Base-by-base conservation (phyloP, 148 eudicot genomes). In the Vaccinium vitisidaea region DNA sequence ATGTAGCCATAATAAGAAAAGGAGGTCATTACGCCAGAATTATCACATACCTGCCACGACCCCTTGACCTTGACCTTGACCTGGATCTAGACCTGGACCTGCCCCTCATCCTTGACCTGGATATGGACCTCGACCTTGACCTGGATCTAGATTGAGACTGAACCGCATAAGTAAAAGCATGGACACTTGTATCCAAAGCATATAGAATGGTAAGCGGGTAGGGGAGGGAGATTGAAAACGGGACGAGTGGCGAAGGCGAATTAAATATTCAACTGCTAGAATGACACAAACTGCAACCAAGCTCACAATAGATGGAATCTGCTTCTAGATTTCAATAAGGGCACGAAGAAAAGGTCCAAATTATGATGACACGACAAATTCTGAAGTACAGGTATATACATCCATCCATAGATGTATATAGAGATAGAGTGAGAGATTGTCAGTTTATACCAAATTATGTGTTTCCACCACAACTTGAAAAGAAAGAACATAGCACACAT, bases 21-120 rank as follows among this genome's bases (percentile, higher is more conserved):
- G 39, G 74, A 27, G 39, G 74, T 27, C 18, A 30, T 69, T 14
- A 15, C 2, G 82, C 53, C 1, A 84, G n/a, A 36, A n/a, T 89
- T 87, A 81, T 27, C 50, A 83, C 88, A 80, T 59, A 94, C 98
- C 95, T 90, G 58, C 92, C 93, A 89, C 92, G 93, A 84, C 91
- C 86, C 76, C 89, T 88, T 36, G 93, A 84, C 83, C 88, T 88
- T n/a, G 93, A 85, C 82, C 74, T 23, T 16, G 94, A 92, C 83
- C 89, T 85, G n/a, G 93, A 93, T 55, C 89, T 88, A 80, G 93
- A 89, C 46, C 89, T 87, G 58, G 86, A 88, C 81, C 87, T 93
- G 65, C 87, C 86, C 80, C 91, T 93, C 56, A 27, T 69, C 43
- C 74, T 69, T 30, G 74, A 69, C 39, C 74, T 30, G 74, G 74